phyloP scores from a whole-genome alignment of 2,329 filamentous ascomycete genomes.

The Aspergillus calidoustus region DNA sequence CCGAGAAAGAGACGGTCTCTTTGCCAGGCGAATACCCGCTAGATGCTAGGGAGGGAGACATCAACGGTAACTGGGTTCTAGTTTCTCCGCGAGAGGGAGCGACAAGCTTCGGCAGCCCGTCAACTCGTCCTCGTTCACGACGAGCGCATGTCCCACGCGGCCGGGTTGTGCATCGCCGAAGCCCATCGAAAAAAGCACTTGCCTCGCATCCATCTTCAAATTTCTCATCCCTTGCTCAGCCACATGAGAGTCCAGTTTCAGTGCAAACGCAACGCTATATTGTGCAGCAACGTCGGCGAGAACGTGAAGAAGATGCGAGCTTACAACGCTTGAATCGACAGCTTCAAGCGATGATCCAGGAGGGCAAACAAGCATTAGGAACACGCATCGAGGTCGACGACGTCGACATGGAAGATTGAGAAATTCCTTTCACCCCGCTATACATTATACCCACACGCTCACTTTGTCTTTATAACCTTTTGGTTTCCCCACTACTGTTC shows the following conservation, averaged over 20 bases:
- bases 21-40: slow-evolving; percentile 59
- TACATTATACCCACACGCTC: slow-evolving; percentile 1
- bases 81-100: slow-evolving; percentile 45
- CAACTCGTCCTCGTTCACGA: slow-evolving; percentile 7
- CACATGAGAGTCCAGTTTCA: slow-evolving; percentile 37
- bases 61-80: slow-evolving; percentile 73
- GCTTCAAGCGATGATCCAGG: slow-evolving; percentile 82
- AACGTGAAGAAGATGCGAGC: slow-evolving; percentile 76
- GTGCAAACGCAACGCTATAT: slow-evolving; percentile 74
- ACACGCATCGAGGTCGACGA: slow-evolving; percentile 70
- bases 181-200: slow-evolving; percentile 28
- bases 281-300: slow-evolving; percentile 71
- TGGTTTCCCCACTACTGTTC: background rate
- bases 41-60: slow-evolving; percentile 47
- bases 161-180: slow-evolving; percentile 18
- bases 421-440: background rate
- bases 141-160: slow-evolving; percentile 14
- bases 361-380: slow-evolving; percentile 84
- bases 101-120: slow-evolving; percentile 2
- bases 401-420: slow-evolving; percentile 39
- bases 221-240: slow-evolving; percentile 35
- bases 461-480: background rate
- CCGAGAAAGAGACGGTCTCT: slow-evolving; percentile 36
- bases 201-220: slow-evolving; percentile 26
- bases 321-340: slow-evolving; percentile 79